Evolutionary conservation across 2,329 filamentous ascomycete species (phyloP), one percentile per base, ranked within the genome.

Genomic region (Aureobasidium sp.): DNA sequence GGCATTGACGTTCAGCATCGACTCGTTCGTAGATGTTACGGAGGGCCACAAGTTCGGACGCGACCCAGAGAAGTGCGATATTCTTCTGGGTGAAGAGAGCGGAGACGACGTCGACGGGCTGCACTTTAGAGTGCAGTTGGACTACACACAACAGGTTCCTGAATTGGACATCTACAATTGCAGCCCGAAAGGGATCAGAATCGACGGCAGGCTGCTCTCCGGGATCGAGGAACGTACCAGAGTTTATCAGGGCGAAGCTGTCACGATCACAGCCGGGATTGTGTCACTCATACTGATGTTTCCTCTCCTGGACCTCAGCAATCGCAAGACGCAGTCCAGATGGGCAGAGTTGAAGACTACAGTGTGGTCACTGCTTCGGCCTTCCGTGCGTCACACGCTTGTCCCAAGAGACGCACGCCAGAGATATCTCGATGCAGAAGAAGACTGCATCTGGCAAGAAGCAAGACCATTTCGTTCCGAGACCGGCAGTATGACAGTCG

Each of bases 401-500:
- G 15, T 52, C 3, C 37, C 57, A 2, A 17, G 17, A 17, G 57
- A 61, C 27, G 47, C 47, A 15, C 57, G 57, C n/a, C 57, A 44
- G 17, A 36, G 47, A 34, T 61, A 61, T n/a, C 57, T 61, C 36
- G 57, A 61, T 12, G 57, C 57, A 34, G 45, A 52, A n/a, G 47
- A 51, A 44, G 57, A 51, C 5, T 52, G 57, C n/a, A 34, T 61
- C 17, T 61, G 57, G 57, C 57, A 42, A 61, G 36, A 61, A 6
- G 47, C 47, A 17, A 36, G 47, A 22, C 45, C 47, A 1, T 51
- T 42, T 27, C 47, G 8, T 6, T 42, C 8, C 37, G 57, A 61
- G 20, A 51, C 57, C 3, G 57, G 57, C 37, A 61, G 57, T 29
- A 61, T 51, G 47, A 61, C 36, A 3, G 37, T 61, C 1, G 36